A percentile compares a stretch with the other conserved stretches of the same genome.
These are phyloP conservation scores for Vairimorpha ceranae DNA, from an alignment of 371 early-diverging fungal genomes.

Conservation along the genomic window DNA sequence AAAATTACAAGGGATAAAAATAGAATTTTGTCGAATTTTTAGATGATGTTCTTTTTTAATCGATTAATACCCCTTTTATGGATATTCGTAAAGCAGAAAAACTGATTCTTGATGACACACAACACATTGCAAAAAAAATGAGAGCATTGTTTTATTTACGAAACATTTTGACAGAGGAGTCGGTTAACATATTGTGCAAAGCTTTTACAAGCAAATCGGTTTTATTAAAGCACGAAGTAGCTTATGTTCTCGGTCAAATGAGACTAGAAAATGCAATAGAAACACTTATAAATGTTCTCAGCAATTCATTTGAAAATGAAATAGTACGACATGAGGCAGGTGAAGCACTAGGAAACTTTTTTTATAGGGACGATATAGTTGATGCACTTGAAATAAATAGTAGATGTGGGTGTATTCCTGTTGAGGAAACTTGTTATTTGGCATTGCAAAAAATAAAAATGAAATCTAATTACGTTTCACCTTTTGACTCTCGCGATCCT, in stretches of 20 bases:
- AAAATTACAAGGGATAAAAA: no score
- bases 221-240: constrained; percentile 90
- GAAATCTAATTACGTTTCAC: constrained; percentile 62
- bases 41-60: no score
- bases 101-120: neutral
- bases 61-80: no score
- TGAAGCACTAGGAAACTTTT: constrained; percentile 59
- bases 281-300: constrained; percentile 68
- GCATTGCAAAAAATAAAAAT: constrained; percentile 69
- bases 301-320: constrained; percentile 70
- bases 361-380: constrained; percentile 23
- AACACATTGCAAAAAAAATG: constrained; percentile 54
- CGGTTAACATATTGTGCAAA: constrained; percentile 67
- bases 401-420: constrained; percentile 58
- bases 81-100: constrained; percentile 4
- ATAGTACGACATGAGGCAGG: constrained; percentile 92
- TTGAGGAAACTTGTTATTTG: constrained; percentile 79
- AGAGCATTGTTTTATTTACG: constrained; percentile 87
- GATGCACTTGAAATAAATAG: constrained; percentile 44
- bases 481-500: constrained; percentile 58
- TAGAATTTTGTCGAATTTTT: no score
- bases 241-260: constrained; percentile 96
- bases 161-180: constrained; percentile 68
- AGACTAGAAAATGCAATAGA: constrained; percentile 70
- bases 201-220: constrained; percentile 77